Evolutionary conservation across 176 grass and related monocot genomes (phyloP).

Genomic region (Lolium perenne): DNA sequence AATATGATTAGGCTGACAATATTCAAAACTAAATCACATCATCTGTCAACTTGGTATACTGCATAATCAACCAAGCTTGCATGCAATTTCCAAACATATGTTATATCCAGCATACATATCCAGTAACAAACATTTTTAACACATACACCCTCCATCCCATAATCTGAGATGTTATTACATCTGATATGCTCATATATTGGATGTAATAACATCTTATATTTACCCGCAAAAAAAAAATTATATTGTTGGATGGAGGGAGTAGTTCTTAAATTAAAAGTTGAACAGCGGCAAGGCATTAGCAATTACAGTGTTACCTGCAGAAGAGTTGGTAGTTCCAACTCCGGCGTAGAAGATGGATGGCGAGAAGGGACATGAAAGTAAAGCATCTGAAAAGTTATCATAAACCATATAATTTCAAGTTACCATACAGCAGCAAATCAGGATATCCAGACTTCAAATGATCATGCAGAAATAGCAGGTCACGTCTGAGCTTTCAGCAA

Average conservation of each 20-base stretch:
- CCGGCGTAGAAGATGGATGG: conserved; percentile 68
- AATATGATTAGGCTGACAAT: background rate
- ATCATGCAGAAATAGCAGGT: conserved; percentile 4
- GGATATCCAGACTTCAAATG: conserved; percentile 27
- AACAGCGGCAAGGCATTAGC: conserved; percentile 5
- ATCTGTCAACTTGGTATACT: background rate
- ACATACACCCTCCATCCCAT: background rate
- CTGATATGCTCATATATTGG: no score
- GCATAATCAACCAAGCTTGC: conserved; percentile 26
- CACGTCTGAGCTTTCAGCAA: background rate
- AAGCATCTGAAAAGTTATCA: conserved; percentile 68
- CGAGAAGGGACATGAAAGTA: conserved; percentile 94
- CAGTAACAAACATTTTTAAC: conserved; percentile 3
- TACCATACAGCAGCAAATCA: background rate
- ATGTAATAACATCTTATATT: no score
- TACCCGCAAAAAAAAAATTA: no score
- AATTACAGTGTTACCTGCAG: conserved; percentile 64
- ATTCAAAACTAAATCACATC: conserved; percentile 14
- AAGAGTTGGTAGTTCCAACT: conserved; percentile 88
- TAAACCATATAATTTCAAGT: conserved; percentile 33
- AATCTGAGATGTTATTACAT: no score
- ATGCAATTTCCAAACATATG: background rate
- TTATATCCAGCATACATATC: conserved; percentile 29
- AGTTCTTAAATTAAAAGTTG: conserved; percentile 25
- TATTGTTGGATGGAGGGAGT: no score